Conservation (phyloP, 768 basidiomycete species). For the Daedaleopsis nitida region DNA sequence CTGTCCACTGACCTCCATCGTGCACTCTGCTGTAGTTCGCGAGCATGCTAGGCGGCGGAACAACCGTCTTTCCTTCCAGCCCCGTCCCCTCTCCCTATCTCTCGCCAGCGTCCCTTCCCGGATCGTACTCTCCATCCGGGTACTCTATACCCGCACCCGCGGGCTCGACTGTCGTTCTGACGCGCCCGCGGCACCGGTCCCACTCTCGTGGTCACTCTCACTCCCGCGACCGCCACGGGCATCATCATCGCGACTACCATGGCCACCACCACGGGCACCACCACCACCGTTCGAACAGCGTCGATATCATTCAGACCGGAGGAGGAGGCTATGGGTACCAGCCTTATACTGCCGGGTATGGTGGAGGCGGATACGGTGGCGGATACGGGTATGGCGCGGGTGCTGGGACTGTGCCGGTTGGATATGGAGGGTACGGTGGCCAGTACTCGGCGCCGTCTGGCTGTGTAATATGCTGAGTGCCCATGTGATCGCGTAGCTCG, state of each 20-base stretch:
- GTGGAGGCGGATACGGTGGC: background rate
- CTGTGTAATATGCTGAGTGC: background rate
- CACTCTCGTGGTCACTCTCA: background rate
- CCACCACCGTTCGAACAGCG: background rate
- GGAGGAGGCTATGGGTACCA: background rate
- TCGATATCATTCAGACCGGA: background rate
- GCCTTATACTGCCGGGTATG: background rate
- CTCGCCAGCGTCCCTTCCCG: background rate
- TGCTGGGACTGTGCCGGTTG: background rate
- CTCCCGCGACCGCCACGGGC: background rate
- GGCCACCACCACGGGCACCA: background rate
- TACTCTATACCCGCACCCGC: background rate
- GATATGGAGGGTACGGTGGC: background rate
- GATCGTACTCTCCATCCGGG: background rate
- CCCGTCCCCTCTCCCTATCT: background rate
- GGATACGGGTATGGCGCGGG: background rate
- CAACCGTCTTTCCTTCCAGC: background rate
- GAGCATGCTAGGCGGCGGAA: background rate
- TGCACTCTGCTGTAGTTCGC: background rate
- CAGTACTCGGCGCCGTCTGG: background rate
- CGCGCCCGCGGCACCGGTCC: background rate
- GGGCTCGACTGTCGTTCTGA: background rate
- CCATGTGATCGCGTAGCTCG: too few species aligned
- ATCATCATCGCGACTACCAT: background rate
- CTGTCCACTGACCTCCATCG: background rate